Conservation (phyloP, 768 basidiomycete genomes). For the Trametes sanguinea region DNA sequence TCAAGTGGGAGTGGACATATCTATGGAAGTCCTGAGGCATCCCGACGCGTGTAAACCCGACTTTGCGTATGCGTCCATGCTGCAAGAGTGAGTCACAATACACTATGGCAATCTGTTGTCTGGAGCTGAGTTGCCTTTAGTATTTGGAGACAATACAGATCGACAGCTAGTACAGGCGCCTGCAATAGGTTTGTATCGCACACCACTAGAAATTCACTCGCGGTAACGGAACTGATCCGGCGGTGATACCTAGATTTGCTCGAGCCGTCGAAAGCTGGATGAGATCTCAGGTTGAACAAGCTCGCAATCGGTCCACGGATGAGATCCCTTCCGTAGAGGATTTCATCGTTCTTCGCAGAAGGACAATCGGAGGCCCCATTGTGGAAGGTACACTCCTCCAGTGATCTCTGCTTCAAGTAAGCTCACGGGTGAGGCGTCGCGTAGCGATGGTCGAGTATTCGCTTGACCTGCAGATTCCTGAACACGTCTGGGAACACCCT, state of each 20-base stretch:
- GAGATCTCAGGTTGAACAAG: conserved; percentile 39
- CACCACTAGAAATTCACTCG: not conserved
- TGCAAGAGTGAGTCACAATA: conserved; percentile 36
- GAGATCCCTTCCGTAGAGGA: conserved; percentile 41
- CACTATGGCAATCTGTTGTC: not conserved
- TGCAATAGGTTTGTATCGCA: conserved; percentile 33
- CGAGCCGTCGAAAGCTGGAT: conserved; percentile 40
- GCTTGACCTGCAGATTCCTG: conserved; percentile 39
- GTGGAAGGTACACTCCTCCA: conserved; percentile 37
- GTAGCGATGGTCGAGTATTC: conserved; percentile 41
- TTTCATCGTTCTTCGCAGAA: conserved; percentile 40
- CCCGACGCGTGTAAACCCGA: conserved; percentile 34
- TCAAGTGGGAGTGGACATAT: conserved; percentile 36
- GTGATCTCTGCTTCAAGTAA: not conserved
- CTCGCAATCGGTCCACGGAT: conserved; percentile 37
- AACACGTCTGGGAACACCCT: conserved; percentile 38
- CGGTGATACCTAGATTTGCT: conserved; percentile 31
- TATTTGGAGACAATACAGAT: conserved; percentile 37
- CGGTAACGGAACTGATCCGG: conserved; percentile 6
- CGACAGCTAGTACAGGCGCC: conserved; percentile 40
- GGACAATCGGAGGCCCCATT: conserved; percentile 40
- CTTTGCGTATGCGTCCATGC: conserved; percentile 42
- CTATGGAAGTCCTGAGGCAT: conserved; percentile 32
- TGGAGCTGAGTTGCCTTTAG: conserved; percentile 17
- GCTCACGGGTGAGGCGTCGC: not conserved